Base-by-base conservation (phyloP, 345 rosid genomes). In the Salix brachista region DNA sequence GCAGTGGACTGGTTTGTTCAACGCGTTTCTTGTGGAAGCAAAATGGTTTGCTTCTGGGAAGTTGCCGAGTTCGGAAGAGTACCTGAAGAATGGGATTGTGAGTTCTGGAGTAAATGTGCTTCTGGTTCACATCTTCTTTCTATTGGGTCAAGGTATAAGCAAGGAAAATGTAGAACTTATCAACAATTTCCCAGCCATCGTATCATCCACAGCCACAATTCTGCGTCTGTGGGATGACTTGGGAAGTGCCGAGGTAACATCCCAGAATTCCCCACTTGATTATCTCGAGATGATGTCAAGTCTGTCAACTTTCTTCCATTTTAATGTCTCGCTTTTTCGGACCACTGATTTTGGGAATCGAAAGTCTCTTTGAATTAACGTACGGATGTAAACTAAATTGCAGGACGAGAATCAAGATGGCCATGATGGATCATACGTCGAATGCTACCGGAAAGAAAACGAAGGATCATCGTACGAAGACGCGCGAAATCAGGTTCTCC, bases 371-470 rank as follows among this genome's bases (percentile, higher is more conserved):
- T 41, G 46, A 46, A 46, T 14, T 36, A 36, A 36, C 52, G 4
- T 14, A 46, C 16, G 18, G 2, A 12, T 46, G 18, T 3, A 26
- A 36, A 36, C 46, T n/a, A 54, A 12, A 36, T 13, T 70, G n/a
- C 75, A 88, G 90, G 88, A 90, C 58, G 94, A 88, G 78, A 78
- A 85, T 32, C 91, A 85, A 62, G 83, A 85, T 10, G 94, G 90
- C 1, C 32, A 78, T 19, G 97, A 89, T 73, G 93, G 91, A 28
- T 90, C 94, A 18, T 90, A 81, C 26, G 9, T 92, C 58, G 87
- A 89, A 41, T 92, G 85, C 75, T 88, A 86, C 83, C 74, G 80
- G 78, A 85, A 85, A 34, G 87, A 90, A 61, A 39, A 84, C n/a
- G 52, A 60, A 74, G 86, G 76, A 21, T 39, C 71, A 65, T 72